Evolutionary conservation across 1,284 basidiomycete species (phyloP), one percentile per base, ranked within the genome.

Genomic region (Sparassis latifolia): DNA sequence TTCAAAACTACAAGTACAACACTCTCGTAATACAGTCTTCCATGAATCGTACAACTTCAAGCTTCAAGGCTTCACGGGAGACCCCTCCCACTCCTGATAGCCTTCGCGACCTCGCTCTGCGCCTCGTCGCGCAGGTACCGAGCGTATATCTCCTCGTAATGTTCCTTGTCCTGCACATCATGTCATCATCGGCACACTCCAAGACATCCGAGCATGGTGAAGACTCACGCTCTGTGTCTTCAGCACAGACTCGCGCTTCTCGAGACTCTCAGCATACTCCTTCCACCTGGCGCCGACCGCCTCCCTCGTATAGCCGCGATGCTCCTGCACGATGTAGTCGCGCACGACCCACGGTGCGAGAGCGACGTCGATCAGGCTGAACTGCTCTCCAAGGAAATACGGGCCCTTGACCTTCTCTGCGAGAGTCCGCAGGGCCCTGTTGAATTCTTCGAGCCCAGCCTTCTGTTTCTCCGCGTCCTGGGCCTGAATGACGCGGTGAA

Each of bases 81-180:
- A 3, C 56, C 58, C 52, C 67, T 67, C 9, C 79, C 79, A 28
- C 66, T 72, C 48, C 80, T 69, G 27, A 73, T 77, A 0, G 80
- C 81, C 58, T 80, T 81, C 2, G 82, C 82, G 28, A 72, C 76
- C 56, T 79, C 78, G 56, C 79, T 80, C 65, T 81, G 75, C 6
- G 81, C 78, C 55, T 80, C 77, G 55, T 83, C 73, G 9, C 71
- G 67, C 38, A 82, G 63, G 59, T 82, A 84, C 1, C 79, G 68
- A 7, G 67, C 73, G 53, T 81, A 82, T 12, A 82, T 77, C 42
- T 70, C 69, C 5, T 64, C 64, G 46, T 77, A 73, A 56, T 80
- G 70, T 45, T 78, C 70, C 58, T 61, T 64, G 29, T 77, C 70
- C 77, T 80, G 54, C n/a, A 39, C 28, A 33, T 29, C 9, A 20